These are phyloP conservation scores for Hypoxylon sp. DNA, from an alignment of 2,329 filamentous ascomycete species.

Conservation along the genomic window DNA sequence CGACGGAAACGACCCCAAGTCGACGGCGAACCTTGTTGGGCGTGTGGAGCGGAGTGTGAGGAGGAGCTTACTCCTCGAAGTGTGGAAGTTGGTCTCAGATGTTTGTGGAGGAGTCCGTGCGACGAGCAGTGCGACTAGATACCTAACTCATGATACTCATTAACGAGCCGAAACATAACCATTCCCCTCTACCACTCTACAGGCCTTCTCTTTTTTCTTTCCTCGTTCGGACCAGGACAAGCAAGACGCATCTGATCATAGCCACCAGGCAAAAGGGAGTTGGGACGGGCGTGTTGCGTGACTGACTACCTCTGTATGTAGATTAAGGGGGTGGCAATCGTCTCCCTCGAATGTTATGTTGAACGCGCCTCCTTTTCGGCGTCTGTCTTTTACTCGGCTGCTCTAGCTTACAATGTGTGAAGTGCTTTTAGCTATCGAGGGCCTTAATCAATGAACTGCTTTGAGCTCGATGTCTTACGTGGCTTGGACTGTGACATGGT, in stretches of 20 bases:
- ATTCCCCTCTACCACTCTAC: conserved; percentile 14
- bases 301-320: conserved; percentile 16
- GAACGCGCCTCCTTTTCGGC: conserved; percentile 1
- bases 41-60: neutral
- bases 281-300: conserved; percentile 21
- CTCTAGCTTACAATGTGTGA: neutral
- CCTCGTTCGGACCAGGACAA: conserved; percentile 7
- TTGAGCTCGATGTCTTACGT: neutral
- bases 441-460: neutral
- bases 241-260: conserved; percentile 21
- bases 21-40: conserved; percentile 10
- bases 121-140: conserved; percentile 18
- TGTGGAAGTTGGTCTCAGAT: conserved; percentile 8
- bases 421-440: neutral
- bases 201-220: neutral
- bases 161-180: conserved; percentile 19
- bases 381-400: neutral
- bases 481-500: neutral
- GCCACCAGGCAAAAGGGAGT: conserved; percentile 30
- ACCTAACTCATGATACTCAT: too few relatives aligned
- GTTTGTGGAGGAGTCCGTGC: conserved; percentile 26
- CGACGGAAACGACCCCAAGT: conserved; percentile 8
- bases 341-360: conserved; percentile 18
- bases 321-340: conserved; percentile 7
- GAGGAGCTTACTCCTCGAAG: neutral